Evolutionary conservation across 306 rosid species (phyloP).

Genomic region (Prosopis cineraria): DNA sequence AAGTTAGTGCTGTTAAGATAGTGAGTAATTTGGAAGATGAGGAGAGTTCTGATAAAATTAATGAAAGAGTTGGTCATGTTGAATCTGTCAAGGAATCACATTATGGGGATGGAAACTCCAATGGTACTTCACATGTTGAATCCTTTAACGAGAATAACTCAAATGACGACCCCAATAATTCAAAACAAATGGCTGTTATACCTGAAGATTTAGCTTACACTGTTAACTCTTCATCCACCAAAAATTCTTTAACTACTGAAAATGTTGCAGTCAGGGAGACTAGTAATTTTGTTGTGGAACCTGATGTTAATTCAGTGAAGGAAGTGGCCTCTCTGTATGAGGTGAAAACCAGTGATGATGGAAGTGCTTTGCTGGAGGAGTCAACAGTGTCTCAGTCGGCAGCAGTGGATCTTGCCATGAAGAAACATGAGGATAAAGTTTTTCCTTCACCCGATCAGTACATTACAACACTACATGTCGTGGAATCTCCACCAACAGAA

Average conservation of each 20-base stretch:
- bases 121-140: conserved; percentile 54
- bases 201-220: conserved; percentile 34
- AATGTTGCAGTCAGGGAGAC: conserved; percentile 35
- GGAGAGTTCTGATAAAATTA: conserved; percentile 43
- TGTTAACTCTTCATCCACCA: conserved; percentile 17
- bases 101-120: conserved; percentile 36
- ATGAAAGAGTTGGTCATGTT: conserved; percentile 27
- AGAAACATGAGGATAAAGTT: conserved; percentile 43
- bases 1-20: conserved; percentile 32
- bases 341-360: conserved; percentile 37
- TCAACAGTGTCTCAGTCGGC: conserved; percentile 38
- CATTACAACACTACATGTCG: conserved; percentile 36
- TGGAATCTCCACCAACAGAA: conserved; percentile 45
- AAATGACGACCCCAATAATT: conserved; percentile 38
- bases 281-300: conserved; percentile 30
- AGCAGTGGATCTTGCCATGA: conserved; percentile 33
- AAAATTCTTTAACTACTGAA: conserved; percentile 26
- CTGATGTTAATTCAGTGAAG: conserved; percentile 37
- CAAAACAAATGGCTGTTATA: conserved; percentile 29
- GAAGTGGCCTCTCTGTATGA: conserved; percentile 36
- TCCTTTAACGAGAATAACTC: conserved; percentile 40
- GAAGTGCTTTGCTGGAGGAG: conserved; percentile 44
- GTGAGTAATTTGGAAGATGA: conserved; percentile 46
- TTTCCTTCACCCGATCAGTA: conserved; percentile 35
- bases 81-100: conserved; percentile 41